Conservation (phyloP, 192 early-diverging fungal species). For the Dimargaris xerosporica region DNA sequence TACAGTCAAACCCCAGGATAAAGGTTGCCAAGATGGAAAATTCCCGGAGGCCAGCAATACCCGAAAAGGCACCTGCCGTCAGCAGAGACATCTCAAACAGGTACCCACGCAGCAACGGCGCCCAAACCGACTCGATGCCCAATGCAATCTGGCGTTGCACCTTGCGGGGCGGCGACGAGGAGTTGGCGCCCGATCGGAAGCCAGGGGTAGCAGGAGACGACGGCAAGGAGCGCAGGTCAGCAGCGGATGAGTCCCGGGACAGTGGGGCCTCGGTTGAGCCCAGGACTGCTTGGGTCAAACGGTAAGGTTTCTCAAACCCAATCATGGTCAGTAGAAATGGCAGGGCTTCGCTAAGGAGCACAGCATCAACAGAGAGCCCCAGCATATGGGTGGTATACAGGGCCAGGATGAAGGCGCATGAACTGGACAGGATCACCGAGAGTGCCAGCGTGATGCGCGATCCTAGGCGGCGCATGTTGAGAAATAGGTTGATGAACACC, state of each 20-base stretch:
- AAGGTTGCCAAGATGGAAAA: conserved; percentile 70
- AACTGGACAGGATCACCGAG: conserved; percentile 51
- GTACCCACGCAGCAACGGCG: conserved; percentile 55
- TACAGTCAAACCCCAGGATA: conserved; percentile 64
- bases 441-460: conserved; percentile 64
- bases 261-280: conserved; percentile 18
- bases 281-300: conserved; percentile 67
- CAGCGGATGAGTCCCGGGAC: background rate
- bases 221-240: background rate
- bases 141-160: conserved; percentile 43
- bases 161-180: conserved; percentile 23
- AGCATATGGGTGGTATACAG: conserved; percentile 50
- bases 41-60: conserved; percentile 58
- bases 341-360: conserved; percentile 67
- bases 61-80: conserved; percentile 55
- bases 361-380: conserved; percentile 50
- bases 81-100: conserved; percentile 71
- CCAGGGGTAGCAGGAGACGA: background rate
- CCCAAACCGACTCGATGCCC: conserved; percentile 48
- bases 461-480: conserved; percentile 73
- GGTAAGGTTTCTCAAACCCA: conserved; percentile 78
- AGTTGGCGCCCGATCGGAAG: background rate
- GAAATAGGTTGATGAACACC: conserved; percentile 63
- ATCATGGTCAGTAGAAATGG: conserved; percentile 84
- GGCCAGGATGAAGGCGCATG: conserved; percentile 62